Conservation (phyloP, 1,284 basidiomycete genomes). For the Bjerkandera adusta region DNA sequence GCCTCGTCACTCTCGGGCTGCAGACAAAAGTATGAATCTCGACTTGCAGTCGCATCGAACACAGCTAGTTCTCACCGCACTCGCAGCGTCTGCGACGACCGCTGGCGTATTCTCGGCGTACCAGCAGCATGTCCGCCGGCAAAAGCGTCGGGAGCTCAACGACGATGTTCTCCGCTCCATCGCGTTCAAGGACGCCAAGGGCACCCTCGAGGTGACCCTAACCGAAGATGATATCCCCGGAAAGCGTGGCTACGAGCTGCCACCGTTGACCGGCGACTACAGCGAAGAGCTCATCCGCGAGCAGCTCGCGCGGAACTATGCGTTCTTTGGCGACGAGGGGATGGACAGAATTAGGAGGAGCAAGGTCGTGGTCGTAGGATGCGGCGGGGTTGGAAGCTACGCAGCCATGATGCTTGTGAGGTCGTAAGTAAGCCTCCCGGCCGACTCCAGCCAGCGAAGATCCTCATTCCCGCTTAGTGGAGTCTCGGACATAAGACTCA, state of each 20-base stretch:
- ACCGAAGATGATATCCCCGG: slow-evolving; percentile 7
- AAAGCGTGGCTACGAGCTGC: slow-evolving; percentile 7
- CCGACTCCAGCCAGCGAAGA: neutral
- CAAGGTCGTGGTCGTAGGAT: slow-evolving; percentile 88
- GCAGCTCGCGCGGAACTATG: slow-evolving; percentile 91
- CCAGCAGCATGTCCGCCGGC: slow-evolving; percentile 43
- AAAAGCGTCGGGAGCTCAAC: slow-evolving; percentile 53
- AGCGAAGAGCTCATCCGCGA: slow-evolving; percentile 80
- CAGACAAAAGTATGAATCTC: slow-evolving; percentile 19
- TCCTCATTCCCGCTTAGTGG: slow-evolving; percentile 44
- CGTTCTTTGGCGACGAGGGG: slow-evolving; percentile 90
- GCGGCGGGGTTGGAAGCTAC: slow-evolving; percentile 97
- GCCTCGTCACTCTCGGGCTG: too few species aligned
- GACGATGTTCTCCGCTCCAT: slow-evolving; percentile 56
- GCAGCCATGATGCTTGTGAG: slow-evolving; percentile 91
- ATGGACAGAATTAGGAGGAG: slow-evolving; percentile 80
- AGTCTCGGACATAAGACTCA: slow-evolving; percentile 67
- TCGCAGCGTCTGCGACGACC: slow-evolving; percentile 62
- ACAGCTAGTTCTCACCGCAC: slow-evolving; percentile 61
- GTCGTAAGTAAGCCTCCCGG: slow-evolving; percentile 53
- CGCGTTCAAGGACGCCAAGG: slow-evolving; percentile 26
- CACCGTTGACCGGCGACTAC: slow-evolving; percentile 37
- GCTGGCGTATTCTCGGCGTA: slow-evolving; percentile 56
- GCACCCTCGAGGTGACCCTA: slow-evolving; percentile 9
- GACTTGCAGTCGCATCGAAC: slow-evolving; percentile 41